Percentiles rank a stretch among this genome's conserved stretches.
phyloP scores from a whole-genome alignment of 2,329 filamentous ascomycete genomes.

The Nemania serpens region DNA sequence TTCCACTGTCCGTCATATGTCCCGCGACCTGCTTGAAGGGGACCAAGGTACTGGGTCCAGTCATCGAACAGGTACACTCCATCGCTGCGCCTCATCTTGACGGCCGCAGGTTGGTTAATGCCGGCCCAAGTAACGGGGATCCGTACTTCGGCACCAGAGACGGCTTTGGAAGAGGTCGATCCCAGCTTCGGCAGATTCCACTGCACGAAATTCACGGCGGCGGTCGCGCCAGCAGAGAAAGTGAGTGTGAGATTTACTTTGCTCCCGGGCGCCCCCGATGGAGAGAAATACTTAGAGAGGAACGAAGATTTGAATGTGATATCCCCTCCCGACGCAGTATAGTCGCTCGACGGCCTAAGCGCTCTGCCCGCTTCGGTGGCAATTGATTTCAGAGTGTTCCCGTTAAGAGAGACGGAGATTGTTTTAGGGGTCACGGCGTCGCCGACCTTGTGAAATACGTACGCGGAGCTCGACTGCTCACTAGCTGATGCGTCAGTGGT shows the following conservation, averaged over 20 bases:
- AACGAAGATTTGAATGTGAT: constrained; percentile 55
- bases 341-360: constrained; percentile 49
- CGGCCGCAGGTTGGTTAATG: constrained; percentile 53
- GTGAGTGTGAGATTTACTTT: constrained; percentile 56
- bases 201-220: constrained; percentile 55
- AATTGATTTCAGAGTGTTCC: constrained; percentile 54
- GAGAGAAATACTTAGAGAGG: constrained; percentile 49
- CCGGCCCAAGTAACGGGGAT: constrained; percentile 60
- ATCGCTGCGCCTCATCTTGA: constrained; percentile 54
- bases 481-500: constrained; percentile 53
- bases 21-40: constrained; percentile 54
- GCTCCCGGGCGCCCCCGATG: constrained; percentile 49
- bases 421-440: constrained; percentile 47
- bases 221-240: constrained; percentile 56
- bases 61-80: constrained; percentile 58
- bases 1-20: constrained; percentile 58
- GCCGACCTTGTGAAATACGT: constrained; percentile 58
- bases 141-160: constrained; percentile 43
- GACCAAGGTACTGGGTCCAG: constrained; percentile 59
- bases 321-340: constrained; percentile 49
- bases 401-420: constrained; percentile 58
- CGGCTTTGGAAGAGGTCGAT: constrained; percentile 31
- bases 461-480: constrained; percentile 56
- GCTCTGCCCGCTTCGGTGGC: constrained; percentile 41
- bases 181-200: constrained; percentile 53